These are phyloP conservation scores for Aspergillus ibericus DNA, from an alignment of 2,329 filamentous ascomycete genomes.

Conservation along the genomic window DNA sequence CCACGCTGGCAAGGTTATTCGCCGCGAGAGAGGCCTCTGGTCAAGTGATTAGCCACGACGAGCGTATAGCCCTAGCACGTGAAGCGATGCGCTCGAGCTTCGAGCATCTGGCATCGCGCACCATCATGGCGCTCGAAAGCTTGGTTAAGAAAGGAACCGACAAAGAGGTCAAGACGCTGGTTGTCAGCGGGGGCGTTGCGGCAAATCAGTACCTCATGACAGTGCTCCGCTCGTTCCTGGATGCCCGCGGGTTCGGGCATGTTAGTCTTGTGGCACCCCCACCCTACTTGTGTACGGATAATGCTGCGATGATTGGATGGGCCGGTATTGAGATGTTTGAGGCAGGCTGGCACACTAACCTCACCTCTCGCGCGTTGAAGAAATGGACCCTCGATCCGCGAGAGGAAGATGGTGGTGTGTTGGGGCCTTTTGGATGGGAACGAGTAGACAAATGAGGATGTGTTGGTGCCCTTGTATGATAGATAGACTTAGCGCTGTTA, in stretches of 20 bases:
- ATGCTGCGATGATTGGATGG: conserved; percentile 98
- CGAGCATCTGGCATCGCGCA: conserved; percentile 77
- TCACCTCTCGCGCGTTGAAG: conserved; percentile 60
- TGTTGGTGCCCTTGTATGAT: background rate
- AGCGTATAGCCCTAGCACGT: conserved; percentile 68
- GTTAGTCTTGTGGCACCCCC: conserved; percentile 74
- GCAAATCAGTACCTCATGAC: conserved; percentile 76
- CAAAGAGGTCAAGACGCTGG: conserved; percentile 59
- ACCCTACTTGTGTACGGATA: conserved; percentile 78
- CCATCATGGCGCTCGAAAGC: conserved; percentile 66
- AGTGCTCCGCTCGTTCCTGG: conserved; percentile 62
- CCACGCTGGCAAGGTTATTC: conserved; percentile 61
- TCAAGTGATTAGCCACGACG: conserved; percentile 50
- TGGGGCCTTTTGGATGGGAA: conserved; percentile 60
- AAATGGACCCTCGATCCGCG: conserved; percentile 73
- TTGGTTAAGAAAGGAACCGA: conserved; percentile 21
- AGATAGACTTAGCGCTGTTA: background rate
- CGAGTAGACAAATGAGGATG: conserved; percentile 17
- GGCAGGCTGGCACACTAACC: conserved; percentile 66
- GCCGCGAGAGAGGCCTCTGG: conserved; percentile 36
- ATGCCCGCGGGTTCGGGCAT: conserved; percentile 63
- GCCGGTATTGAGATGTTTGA: conserved; percentile 88
- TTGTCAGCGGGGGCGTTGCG: conserved; percentile 88
- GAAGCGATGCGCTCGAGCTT: conserved; percentile 79
- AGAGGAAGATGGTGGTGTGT: conserved; percentile 64